Percentiles rank a stretch among this genome's conserved stretches.
Conservation (phyloP, 2,329 filamentous ascomycete species). For the Venturia aucupariae region DNA sequence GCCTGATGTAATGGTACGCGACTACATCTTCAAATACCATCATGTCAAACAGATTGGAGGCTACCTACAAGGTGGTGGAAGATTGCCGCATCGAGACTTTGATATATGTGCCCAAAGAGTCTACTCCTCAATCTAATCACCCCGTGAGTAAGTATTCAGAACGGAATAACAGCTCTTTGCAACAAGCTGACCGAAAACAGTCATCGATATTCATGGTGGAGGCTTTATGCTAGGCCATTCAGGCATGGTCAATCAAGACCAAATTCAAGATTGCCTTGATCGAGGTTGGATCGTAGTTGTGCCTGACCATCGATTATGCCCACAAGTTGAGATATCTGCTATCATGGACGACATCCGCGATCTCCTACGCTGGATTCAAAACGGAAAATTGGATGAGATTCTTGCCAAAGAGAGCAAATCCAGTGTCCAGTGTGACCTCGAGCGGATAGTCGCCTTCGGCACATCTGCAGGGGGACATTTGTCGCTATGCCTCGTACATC, state of each 20-base stretch:
- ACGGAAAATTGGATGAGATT: constrained; percentile 22
- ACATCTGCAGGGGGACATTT: constrained; percentile 31
- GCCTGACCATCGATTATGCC: constrained; percentile 25
- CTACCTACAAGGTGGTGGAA: constrained; percentile 14
- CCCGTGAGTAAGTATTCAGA: background rate
- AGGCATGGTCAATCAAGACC: constrained; percentile 16
- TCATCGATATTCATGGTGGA: constrained; percentile 29
- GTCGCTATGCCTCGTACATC: constrained; percentile 36
- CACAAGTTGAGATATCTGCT: constrained; percentile 25
- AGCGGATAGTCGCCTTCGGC: constrained; percentile 29
- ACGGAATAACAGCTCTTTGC: background rate
- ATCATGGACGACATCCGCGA: constrained; percentile 29
- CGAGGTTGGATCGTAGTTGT: constrained; percentile 20
- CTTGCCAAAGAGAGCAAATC: constrained; percentile 15
- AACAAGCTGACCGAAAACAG: background rate
- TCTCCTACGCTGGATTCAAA: constrained; percentile 28
- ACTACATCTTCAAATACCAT: background rate
- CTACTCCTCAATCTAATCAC: background rate
- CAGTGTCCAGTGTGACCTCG: constrained; percentile 20
- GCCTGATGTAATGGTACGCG: background rate
- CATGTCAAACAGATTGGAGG: constrained; percentile 2
- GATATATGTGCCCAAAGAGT: constrained; percentile 13
- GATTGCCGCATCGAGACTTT: constrained; percentile 14
- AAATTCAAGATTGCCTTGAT: constrained; percentile 17
- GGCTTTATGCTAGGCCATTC: constrained; percentile 34